Percentiles rank a stretch among this genome's conserved stretches.
phyloP scores from a whole-genome alignment of 192 early-diverging fungal genomes.

The Gigaspora rosea region DNA sequence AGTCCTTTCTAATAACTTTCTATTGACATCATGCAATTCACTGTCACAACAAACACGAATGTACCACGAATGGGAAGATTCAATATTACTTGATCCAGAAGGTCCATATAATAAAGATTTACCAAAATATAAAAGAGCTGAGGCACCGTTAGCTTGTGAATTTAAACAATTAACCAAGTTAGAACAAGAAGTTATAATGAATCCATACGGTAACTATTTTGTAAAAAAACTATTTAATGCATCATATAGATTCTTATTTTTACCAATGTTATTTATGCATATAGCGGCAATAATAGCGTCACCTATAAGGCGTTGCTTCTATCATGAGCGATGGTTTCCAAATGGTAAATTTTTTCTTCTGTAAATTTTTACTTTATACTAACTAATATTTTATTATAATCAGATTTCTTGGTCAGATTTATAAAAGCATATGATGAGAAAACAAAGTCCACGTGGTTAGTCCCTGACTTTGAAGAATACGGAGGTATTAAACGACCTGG shows the following conservation, averaged over 20 bases:
- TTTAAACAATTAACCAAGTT: neutral
- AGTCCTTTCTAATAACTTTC: no score
- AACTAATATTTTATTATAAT: neutral
- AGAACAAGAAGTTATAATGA: neutral
- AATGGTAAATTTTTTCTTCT: neutral
- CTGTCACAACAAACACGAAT: no score
- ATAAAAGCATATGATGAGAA: conserved; percentile 18
- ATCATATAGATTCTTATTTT: neutral
- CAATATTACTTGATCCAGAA: conserved; percentile 10
- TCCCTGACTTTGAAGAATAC: conserved; percentile 9
- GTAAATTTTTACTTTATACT: neutral
- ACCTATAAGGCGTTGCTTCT: conserved; percentile 3
- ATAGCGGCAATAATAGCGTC: conserved; percentile 1
- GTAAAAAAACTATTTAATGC: neutral
- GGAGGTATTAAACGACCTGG: conserved; percentile 14
- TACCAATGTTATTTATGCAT: neutral
- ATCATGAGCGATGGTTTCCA: conserved; percentile 19
- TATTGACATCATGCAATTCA: no score
- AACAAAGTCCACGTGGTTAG: conserved; percentile 6
- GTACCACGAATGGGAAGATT: neutral
- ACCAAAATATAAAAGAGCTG: conserved; percentile 12
- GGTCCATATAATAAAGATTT: neutral
- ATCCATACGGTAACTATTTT: neutral
- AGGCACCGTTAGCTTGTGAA: neutral
- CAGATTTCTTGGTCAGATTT: conserved; percentile 19